phyloP scores from a whole-genome alignment of 2,329 filamentous ascomycete species.

The Neodidymelliopsis sp. region DNA sequence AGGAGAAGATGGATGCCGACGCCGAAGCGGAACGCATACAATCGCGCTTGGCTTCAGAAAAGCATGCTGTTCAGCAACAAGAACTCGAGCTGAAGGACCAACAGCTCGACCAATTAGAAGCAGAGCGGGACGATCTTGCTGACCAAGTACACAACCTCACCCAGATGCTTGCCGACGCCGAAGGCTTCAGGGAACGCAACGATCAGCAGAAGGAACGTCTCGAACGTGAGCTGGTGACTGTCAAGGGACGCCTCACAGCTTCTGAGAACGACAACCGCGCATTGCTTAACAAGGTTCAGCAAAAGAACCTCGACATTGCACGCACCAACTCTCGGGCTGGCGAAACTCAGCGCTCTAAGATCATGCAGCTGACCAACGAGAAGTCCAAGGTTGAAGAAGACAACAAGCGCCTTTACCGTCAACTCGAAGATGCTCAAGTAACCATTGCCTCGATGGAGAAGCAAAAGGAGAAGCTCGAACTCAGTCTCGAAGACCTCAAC shows the following conservation, averaged over 20 bases:
- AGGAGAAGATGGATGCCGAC: constrained; percentile 84
- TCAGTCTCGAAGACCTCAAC: constrained; percentile 89
- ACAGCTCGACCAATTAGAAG: constrained; percentile 79
- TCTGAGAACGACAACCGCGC: constrained; percentile 97
- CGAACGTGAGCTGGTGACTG: constrained; percentile 87
- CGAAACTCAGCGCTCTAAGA: constrained; percentile 80
- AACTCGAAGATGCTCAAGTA: constrained; percentile 85
- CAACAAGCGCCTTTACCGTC: constrained; percentile 78
- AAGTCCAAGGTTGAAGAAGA: constrained; percentile 85
- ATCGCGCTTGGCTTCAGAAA: constrained; percentile 79
- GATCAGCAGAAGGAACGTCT: constrained; percentile 94
- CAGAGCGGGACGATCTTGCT: constrained; percentile 78
- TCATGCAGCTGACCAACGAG: constrained; percentile 79
- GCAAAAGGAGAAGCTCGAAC: constrained; percentile 88
- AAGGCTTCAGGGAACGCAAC: constrained; percentile 86
- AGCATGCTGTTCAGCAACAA: constrained; percentile 76
- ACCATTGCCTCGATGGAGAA: constrained; percentile 87
- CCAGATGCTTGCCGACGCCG: constrained; percentile 85
- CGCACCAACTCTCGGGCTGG: constrained; percentile 85
- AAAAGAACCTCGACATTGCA: constrained; percentile 96
- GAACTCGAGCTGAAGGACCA: constrained; percentile 83
- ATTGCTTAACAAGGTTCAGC: constrained; percentile 95
- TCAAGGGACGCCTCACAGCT: constrained; percentile 86
- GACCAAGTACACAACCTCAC: constrained; percentile 85
- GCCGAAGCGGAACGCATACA: constrained; percentile 79